Evolutionary conservation across 768 basidiomycete genomes (phyloP), one percentile per base, ranked within the genome.

Genomic region (Boletus fagicola): DNA sequence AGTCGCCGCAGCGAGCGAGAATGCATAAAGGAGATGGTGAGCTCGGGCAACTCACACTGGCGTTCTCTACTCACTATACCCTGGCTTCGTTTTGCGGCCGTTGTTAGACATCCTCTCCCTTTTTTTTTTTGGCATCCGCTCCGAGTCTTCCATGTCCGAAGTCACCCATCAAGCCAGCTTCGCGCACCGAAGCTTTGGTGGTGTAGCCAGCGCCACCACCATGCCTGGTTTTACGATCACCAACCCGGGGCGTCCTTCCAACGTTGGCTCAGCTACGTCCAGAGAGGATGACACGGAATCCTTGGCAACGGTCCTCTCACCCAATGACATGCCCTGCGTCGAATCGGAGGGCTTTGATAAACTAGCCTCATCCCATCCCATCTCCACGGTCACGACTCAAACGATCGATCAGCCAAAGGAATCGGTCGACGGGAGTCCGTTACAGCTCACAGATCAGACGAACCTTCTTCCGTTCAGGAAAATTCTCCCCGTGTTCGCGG

Each of bases 401-500:
- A 36, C 51, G 31, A 36, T 24, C 2, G 52, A 58, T n/a, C 15
- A 22, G 28, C 15, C 45, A 12, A 58, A 56, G 36, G 45, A 46
- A 49, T 46, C 36, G 10, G 31, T 28, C 22, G 56, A 47, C 31
- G 54, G 42, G 20, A 38, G 26, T 26, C 48, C 55, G 3, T 20
- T 68, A 42, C 53, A 62, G 16, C 68, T 88, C 49, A 86, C 86
- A 12, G 89, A 91, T 74, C 88, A 91, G 69, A 90, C 88, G 5
- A 90, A 91, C 65, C 77, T 88, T 13, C 77, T 90, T 5, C 88
- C 88, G 0, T 80, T 83, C 67, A 79, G 75, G 55, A 84, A 85
- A 68, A 75, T 90, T 43, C 68, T 90, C 5, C 73, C 81, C 12
- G 81, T 88, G 7, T 87, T 89, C 63, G 65, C 77, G 1, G 82